Base-by-base conservation (phyloP, 768 basidiomycete genomes). In the Cytidiella melzeri region DNA sequence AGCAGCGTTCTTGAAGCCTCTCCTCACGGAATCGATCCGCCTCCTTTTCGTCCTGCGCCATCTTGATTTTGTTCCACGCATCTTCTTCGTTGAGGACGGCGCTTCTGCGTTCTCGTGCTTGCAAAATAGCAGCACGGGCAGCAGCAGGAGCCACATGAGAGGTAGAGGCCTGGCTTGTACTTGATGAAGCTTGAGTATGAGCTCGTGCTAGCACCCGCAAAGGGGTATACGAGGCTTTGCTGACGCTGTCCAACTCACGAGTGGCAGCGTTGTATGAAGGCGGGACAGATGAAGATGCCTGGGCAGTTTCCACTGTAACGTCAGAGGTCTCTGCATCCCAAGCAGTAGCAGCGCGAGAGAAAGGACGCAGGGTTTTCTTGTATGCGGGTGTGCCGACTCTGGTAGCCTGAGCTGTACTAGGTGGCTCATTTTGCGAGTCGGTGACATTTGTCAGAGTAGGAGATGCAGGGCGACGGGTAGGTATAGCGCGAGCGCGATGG, bases 1-100 rank as follows among this genome's bases (percentile, higher is more conserved):
- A 87, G 58, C 80, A 90, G 13, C 79, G 79, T 57, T 83, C 81
- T 23, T 88, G 45, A 49, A 92, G 66, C 45, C 72, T 74, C 45
- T 81, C 77, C 25, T 78, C 69, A 39, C 83, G 72, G 63, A 83
- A 90, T 48, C 71, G 70, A 62, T 83, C 86, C 18, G 91, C 91
- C 24, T 80, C 76, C 56, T 75, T 70, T 59, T 90, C 83, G 55
- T 87, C 80, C 57, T 79, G 77, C 41, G 77, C 73, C 72, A 84
- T 77, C 59, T 76, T 74, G 27, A 89, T 81, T 54, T 81, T 87
- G 55, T 81, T 81, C 86, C 87, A 92, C 0, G 83, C 83, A 50
- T 87, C 83, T 47, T 84, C 79, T 59, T 84, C 79, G 57, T 85
- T 81, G 18, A 81, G 64, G n/a, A 72, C 67, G 55, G 70, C 78